Evolutionary conservation across 331 rosid genomes (phyloP), one percentile per base, ranked within the genome.

Genomic region (Dryas integrifolia): DNA sequence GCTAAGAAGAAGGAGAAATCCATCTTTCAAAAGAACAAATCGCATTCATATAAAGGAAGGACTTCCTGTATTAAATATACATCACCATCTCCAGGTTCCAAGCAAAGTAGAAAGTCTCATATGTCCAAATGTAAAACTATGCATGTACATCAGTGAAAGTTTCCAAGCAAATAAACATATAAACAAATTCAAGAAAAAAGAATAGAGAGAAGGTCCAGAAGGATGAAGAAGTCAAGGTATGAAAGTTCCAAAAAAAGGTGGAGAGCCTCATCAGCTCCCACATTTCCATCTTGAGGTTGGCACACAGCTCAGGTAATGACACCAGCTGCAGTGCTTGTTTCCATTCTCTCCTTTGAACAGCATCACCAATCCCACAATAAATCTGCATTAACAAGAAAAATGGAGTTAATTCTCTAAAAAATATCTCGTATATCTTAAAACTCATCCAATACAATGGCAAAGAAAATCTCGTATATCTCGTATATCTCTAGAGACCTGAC

Each of bases 251-350:
- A 30, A 16, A 12, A 3, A 24, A 58, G 5, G 53, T 9, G 44
- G 35, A 61, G 44, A 5, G 65, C 26, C 12, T 7, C 41, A 18
- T 75, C 67, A 77, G 66, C 81, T 81, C n/a, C 24, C 76, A 16
- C 88, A 84, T 3, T 39, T 77, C 88, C 88, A 84, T 47, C 39
- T 79, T 14, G 81, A 81, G 39, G 88, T 84, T 35, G 85, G 88
- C 58, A 84, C 88, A 76, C 88, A 84, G 61, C 83, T 81, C 0
- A 84, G 68, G 75, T 84, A 84, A 69, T 84, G 88, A 64, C 88
- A 84, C 88, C 88, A 84, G 59, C 88, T 75, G 77, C 88, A 81
- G 74, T 81, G 88, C 49, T 81, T 61, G 74, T 81, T 75, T 3
- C 85, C 85, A 6, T 72, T 78, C 52, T 84, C 85, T 6, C 85